Evolutionary conservation across 208 protist genomes (phyloP).

Genomic region (Naegleria fowleri): DNA sequence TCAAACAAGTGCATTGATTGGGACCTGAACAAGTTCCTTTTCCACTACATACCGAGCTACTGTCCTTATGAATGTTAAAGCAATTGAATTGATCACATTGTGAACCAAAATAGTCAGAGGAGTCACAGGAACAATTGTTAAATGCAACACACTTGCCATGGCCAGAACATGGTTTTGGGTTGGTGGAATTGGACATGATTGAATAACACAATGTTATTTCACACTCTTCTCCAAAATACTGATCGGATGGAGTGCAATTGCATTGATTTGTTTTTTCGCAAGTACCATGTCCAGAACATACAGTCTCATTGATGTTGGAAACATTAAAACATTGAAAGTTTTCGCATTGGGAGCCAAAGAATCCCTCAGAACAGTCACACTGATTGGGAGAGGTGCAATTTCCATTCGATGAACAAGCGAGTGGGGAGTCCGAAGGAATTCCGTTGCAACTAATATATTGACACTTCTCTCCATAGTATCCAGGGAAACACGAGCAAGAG

Average conservation of each 20-base stretch:
- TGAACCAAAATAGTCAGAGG: too few relatives aligned
- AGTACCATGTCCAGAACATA: background rate
- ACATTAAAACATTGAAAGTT: background rate
- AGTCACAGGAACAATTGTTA: background rate
- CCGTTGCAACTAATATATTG: too few relatives aligned
- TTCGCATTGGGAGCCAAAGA: background rate
- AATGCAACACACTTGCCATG: background rate
- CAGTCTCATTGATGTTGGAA: background rate
- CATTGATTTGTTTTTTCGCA: background rate
- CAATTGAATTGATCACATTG: too few relatives aligned
- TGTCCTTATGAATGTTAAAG: too few relatives aligned
- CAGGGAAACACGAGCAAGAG: too few relatives aligned
- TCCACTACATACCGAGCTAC: too few relatives aligned
- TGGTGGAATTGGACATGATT: background rate
- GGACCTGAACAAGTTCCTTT: too few relatives aligned
- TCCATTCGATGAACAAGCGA: background rate
- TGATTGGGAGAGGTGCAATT: too few relatives aligned
- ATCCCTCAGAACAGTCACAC: background rate
- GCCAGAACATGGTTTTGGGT: background rate
- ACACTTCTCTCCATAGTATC: too few relatives aligned
- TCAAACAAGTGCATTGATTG: too few relatives aligned
- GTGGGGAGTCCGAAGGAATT: too few relatives aligned
- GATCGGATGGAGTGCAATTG: background rate
- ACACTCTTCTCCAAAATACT: background rate
- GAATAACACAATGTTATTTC: background rate